These are phyloP conservation scores for Solanum gandarillasii DNA, from an alignment of 257 asterid species.

Conservation along the genomic window DNA sequence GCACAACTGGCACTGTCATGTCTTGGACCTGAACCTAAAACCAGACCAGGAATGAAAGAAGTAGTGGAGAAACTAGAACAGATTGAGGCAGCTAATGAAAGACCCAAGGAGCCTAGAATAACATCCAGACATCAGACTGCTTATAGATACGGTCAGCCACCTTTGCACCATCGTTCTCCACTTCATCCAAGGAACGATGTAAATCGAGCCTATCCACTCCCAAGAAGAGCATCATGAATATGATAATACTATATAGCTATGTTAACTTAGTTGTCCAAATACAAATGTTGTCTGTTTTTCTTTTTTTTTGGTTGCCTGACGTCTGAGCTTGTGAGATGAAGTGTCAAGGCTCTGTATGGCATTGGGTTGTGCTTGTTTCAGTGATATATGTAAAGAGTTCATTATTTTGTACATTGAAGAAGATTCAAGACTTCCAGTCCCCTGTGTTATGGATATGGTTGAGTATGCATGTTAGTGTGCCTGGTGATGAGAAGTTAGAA, in stretches of 20 bases:
- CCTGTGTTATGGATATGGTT: background rate
- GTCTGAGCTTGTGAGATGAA: background rate
- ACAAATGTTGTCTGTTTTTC: background rate
- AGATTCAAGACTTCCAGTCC: background rate
- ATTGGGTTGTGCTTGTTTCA: background rate
- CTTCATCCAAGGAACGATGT: conserved; percentile 31
- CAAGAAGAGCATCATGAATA: conserved; percentile 22
- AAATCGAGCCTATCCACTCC: conserved; percentile 50
- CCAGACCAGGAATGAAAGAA: conserved; percentile 58
- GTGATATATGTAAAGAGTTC: background rate
- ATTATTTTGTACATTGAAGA: background rate
- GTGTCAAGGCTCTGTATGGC: background rate
- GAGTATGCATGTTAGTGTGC: background rate
- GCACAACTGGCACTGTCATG: conserved; percentile 55
- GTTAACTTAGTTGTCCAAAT: background rate
- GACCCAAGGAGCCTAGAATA: conserved; percentile 26
- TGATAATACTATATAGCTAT: background rate
- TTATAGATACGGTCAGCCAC: conserved; percentile 18
- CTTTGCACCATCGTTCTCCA: conserved; percentile 38
- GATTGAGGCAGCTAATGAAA: conserved; percentile 26
- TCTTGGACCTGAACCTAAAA: conserved; percentile 41
- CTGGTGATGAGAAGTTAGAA: background rate
- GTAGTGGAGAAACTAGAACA: conserved; percentile 37
- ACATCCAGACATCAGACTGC: conserved; percentile 14
- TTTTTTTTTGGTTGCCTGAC: background rate